Evolutionary conservation across 116 monocot species (phyloP).

Genomic region (Phalaenopsis hybrid): DNA sequence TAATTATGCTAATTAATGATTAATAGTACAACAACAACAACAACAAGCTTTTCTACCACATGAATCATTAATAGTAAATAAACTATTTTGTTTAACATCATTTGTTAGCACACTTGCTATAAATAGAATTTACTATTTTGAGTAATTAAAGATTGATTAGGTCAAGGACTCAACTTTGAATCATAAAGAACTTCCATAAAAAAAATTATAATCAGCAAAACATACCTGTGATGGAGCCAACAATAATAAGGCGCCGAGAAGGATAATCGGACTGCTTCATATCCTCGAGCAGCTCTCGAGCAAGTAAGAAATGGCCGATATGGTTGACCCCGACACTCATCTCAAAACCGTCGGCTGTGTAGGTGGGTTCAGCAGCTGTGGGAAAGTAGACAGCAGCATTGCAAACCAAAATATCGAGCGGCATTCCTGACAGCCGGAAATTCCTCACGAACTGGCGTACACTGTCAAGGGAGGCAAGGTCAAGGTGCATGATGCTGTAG

Average conservation of each 20-base stretch:
- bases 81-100: too few relatives aligned
- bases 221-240: constrained; percentile 90
- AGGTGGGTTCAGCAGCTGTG: constrained; percentile 66
- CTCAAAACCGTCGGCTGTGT: constrained; percentile 95
- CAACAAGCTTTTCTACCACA: too few relatives aligned
- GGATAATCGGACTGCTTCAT: constrained; percentile 73
- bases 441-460: constrained; percentile 75
- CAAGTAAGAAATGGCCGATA: constrained; percentile 86
- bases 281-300: constrained; percentile 65
- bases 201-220: too few relatives aligned
- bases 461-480: constrained; percentile 90
- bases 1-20: too few relatives aligned
- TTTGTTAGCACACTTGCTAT: too few relatives aligned
- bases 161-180: too few relatives aligned
- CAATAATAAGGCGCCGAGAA: constrained; percentile 78
- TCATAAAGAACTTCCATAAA: too few relatives aligned
- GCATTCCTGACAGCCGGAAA: constrained; percentile 41
- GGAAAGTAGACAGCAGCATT: constrained; percentile 91
- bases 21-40: too few relatives aligned
- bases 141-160: too few relatives aligned
- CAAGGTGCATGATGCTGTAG: constrained; percentile 86
- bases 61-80: too few relatives aligned
- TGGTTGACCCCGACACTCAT: constrained; percentile 95
- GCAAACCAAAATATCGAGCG: constrained; percentile 80
- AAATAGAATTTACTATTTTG: too few relatives aligned